phyloP scores from a whole-genome alignment of 805 yeast species.

The Tetrapisispora iriomotensis region DNA sequence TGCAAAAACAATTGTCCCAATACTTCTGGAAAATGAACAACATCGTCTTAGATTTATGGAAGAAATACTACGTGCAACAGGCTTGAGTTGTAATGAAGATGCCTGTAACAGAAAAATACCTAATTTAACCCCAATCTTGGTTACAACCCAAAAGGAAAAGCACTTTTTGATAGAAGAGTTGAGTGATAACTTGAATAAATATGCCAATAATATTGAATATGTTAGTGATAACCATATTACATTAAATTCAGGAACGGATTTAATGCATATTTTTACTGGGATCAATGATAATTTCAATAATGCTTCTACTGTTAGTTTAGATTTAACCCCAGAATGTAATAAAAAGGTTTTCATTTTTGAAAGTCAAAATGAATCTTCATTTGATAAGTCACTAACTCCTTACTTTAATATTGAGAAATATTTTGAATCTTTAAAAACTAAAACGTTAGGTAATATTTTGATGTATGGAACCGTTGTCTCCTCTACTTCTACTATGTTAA shows the following conservation, averaged over 20 bases:
- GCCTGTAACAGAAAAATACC: constrained; percentile 44
- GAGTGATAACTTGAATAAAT: constrained; percentile 7
- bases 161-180: constrained; percentile 9
- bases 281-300: constrained; percentile 6
- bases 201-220: constrained; percentile 28
- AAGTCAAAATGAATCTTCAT: constrained; percentile 35
- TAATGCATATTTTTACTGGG: constrained; percentile 17
- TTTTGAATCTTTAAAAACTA: constrained; percentile 30
- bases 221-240: constrained; percentile 33
- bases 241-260: constrained; percentile 29
- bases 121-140: constrained; percentile 53
- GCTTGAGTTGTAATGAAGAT: constrained; percentile 53
- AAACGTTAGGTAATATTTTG: constrained; percentile 50
- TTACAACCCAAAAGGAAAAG: constrained; percentile 27
- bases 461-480: constrained; percentile 84
- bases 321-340: constrained; percentile 46
- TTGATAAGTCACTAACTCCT: constrained; percentile 52
- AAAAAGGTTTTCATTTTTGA: constrained; percentile 41
- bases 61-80: constrained; percentile 48
- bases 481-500: constrained; percentile 74
- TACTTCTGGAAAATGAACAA: constrained; percentile 35
- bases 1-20: constrained; percentile 30
- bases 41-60: constrained; percentile 48
- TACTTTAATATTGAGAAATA: constrained; percentile 58
- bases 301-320: constrained; percentile 9